Base-by-base conservation (phyloP, 2,329 filamentous ascomycete species). In the Epichloe glyceriae region DNA sequence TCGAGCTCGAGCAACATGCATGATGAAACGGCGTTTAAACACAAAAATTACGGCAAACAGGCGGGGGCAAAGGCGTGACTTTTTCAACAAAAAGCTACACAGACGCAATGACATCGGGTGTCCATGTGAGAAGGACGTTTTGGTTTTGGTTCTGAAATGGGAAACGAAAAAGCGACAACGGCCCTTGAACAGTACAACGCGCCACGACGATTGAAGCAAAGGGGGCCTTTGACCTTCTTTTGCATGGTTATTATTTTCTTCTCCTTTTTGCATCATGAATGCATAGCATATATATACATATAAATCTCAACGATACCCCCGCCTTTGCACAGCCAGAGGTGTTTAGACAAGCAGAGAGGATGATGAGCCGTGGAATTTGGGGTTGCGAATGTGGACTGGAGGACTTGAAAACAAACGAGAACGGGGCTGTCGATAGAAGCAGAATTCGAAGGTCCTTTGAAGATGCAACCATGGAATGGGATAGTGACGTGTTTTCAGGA, bases 21-120 rank as follows among this genome's bases (percentile, higher is more conserved):
- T 51, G 46, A 39, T 42, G 44, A 38, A 47, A 50, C 47, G 51
- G 50, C 51, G 50, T 55, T 53, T 38, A 45, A 37, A 30, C 41
- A 35, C 26, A 34, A 41, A 53, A 51, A 49, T 52, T 44, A 50
- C 47, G 47, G 47, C 54, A 48, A 50, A 56, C 52, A 54, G 52
- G 54, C 55, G 54, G 51, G 52, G 46, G 35, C 30, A 51, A 49
- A 50, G 50, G 50, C 51, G 63, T 66, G 62, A 64, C 64, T 66
- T 68, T 67, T 68, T 68, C 65, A 68, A 68, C 65, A 68, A 68
- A 68, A 67, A 68, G 64, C 57, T 63, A 61, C 65, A 65, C 63
- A 50, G 42, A 49, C 37, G 38, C 42, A 50, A 20, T 15, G 39
- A 47, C 17, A n/a, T 10, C 1, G n/a, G 50, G 45, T 40, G 46